Evolutionary conservation across 225 moss, liverwort and hornwort species (phyloP).

Genomic region (Pleurozium schreberi): DNA sequence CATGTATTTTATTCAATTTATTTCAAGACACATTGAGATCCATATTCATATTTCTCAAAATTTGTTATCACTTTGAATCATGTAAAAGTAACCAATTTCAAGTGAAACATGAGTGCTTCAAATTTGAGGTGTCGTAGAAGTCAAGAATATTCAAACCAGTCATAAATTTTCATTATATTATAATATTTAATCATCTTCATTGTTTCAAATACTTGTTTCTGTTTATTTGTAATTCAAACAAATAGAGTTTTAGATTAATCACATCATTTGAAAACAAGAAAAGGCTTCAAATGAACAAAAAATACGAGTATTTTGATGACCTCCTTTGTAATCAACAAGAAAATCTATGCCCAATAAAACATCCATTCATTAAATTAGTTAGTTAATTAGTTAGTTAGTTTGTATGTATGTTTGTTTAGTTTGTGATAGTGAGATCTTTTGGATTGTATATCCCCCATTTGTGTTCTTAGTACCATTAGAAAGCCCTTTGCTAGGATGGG

Average conservation of each 20-base stretch:
- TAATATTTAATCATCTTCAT: background rate
- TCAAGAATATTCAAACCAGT: background rate
- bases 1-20: background rate
- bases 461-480: fast-evolving
- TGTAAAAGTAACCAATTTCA: background rate
- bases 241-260: background rate
- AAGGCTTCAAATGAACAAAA: background rate
- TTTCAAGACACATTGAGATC: background rate
- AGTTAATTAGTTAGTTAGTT: no score
- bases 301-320: background rate
- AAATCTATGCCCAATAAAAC: background rate
- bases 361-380: background rate
- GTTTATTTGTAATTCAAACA: background rate
- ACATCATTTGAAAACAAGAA: no score
- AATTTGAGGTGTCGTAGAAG: background rate
- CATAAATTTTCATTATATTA: background rate
- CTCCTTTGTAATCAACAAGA: background rate
- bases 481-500: background rate
- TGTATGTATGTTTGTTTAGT: no score
- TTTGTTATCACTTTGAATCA: background rate
- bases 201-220: background rate
- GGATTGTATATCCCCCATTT: fast-evolving
- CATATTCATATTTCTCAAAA: background rate
- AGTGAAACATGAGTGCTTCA: background rate
- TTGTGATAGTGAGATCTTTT: background rate